phyloP scores from a whole-genome alignment of 139 green algal genomes.

The Chlorella sorokiniana region DNA sequence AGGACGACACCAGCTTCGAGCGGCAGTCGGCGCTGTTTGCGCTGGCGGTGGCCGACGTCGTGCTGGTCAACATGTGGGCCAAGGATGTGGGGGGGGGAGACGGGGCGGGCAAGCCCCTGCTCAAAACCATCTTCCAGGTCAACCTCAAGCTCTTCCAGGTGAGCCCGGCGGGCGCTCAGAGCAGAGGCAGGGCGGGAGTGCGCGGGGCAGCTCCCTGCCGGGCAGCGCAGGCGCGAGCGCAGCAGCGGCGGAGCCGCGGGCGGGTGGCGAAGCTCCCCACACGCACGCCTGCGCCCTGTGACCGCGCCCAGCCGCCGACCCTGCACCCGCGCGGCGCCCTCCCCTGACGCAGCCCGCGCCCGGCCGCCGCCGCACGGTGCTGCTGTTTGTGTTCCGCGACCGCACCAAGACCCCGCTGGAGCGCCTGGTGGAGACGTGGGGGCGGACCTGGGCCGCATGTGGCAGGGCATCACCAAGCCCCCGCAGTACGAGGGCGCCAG shows the following conservation, averaged over 20 bases:
- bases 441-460: slow-evolving; percentile 84
- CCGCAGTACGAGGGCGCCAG: slow-evolving; percentile 61
- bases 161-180: background rate
- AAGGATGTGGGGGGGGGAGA: slow-evolving; percentile 97
- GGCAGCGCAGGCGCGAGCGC: too few relatives aligned
- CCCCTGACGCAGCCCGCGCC: slow-evolving; percentile 58
- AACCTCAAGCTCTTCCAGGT: slow-evolving; percentile 96
- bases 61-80: slow-evolving; percentile 98
- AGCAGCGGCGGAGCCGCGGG: too few relatives aligned
- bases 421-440: slow-evolving; percentile 65
- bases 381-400: slow-evolving; percentile 99
- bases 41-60: slow-evolving; percentile 89
- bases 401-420: slow-evolving; percentile 86
- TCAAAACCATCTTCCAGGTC: slow-evolving; percentile 99
- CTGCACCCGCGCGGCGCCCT: background rate
- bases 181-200: background rate
- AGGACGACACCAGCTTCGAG: slow-evolving; percentile 99
- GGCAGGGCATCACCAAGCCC: slow-evolving; percentile 90
- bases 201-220: too few relatives aligned
- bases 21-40: slow-evolving; percentile 96
- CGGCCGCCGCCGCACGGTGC: slow-evolving; percentile 62
- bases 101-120: slow-evolving; percentile 93
- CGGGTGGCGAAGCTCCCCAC: too few relatives aligned
- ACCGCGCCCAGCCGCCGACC: too few relatives aligned
- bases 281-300: too few relatives aligned